Conservation (phyloP, 345 rosid species). For the Pistacia atlantica region DNA sequence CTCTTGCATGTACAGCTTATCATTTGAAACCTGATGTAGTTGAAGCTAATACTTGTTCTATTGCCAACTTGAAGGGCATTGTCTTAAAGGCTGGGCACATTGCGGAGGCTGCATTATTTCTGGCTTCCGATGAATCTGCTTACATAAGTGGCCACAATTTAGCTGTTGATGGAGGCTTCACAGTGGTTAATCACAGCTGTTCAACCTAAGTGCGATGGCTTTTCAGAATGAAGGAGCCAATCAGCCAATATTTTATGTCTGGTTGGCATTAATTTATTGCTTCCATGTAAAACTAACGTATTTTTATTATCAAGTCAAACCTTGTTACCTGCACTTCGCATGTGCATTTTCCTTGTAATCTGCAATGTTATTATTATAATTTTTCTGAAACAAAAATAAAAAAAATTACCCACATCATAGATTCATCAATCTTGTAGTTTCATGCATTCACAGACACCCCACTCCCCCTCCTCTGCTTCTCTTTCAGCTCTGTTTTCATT, state of each 20-base stretch:
- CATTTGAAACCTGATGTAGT: slow-evolving; percentile 47
- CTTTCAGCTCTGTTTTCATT: neutral
- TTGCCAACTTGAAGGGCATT: slow-evolving; percentile 68
- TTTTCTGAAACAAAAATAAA: neutral
- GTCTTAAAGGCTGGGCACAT: slow-evolving; percentile 69
- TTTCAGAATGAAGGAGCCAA: neutral
- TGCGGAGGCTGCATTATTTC: slow-evolving; percentile 84
- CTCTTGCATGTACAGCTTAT: slow-evolving; percentile 59
- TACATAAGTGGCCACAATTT: slow-evolving; percentile 86
- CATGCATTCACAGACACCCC: slow-evolving; percentile 1
- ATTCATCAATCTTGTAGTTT: slow-evolving; percentile 23
- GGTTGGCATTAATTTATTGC: neutral
- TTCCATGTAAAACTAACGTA: slow-evolving; percentile 5
- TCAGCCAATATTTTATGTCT: slow-evolving; percentile 11
- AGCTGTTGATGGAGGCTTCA: slow-evolving; percentile 83
- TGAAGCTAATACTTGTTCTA: slow-evolving; percentile 42
- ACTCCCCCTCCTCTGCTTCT: neutral
- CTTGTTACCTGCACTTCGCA: slow-evolving; percentile 34
- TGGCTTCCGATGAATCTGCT: slow-evolving; percentile 84
- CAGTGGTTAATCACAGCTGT: slow-evolving; percentile 50
- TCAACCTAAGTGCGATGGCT: slow-evolving; percentile 11
- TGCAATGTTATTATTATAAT: slow-evolving; percentile 8
- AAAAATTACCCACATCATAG: neutral
- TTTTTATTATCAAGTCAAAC: slow-evolving; percentile 35
- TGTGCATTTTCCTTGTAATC: slow-evolving; percentile 45